These are phyloP conservation scores for Pythium biforme DNA, from an alignment of 352 stramenopile genomes.

Conservation along the genomic window DNA sequence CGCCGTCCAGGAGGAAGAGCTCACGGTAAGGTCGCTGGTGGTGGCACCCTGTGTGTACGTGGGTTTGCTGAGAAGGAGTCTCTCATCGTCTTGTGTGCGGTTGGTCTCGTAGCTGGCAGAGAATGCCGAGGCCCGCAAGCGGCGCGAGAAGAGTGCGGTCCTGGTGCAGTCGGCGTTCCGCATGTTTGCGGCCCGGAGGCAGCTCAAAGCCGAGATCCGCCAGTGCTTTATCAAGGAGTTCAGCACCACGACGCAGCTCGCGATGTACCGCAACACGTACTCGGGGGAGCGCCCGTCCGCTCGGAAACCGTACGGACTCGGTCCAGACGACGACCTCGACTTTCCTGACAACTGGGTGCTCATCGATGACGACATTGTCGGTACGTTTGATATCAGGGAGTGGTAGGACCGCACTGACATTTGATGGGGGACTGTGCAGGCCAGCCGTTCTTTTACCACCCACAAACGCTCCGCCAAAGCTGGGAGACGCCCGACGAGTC, in stretches of 20 bases:
- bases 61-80: too few relatives aligned
- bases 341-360: constrained; percentile 62
- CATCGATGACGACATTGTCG: constrained; percentile 44
- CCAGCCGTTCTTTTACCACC: constrained; percentile 73
- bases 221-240: constrained; percentile 62
- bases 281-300: constrained; percentile 31
- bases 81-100: too few relatives aligned
- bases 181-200: constrained; percentile 49
- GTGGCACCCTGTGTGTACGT: background rate
- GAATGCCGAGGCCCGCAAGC: constrained; percentile 34
- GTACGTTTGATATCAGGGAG: constrained; percentile 32
- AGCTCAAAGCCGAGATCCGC: constrained; percentile 48
- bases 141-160: constrained; percentile 42
- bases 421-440: constrained; percentile 30
- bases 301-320: constrained; percentile 56
- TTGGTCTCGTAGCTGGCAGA: constrained; percentile 36
- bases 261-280: constrained; percentile 58
- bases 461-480: constrained; percentile 45
- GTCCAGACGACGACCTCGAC: constrained; percentile 40
- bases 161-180: constrained; percentile 57
- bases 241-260: constrained; percentile 31
- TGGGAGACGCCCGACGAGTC: constrained; percentile 61
- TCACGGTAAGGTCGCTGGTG: constrained; percentile 39
- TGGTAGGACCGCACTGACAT: too few relatives aligned
- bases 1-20: constrained; percentile 43